A percentile compares a stretch with the other conserved stretches of the same genome.
These are phyloP conservation scores for Nepenthes mirabilis DNA, from an alignment of 148 eudicot species.

Conservation along the genomic window DNA sequence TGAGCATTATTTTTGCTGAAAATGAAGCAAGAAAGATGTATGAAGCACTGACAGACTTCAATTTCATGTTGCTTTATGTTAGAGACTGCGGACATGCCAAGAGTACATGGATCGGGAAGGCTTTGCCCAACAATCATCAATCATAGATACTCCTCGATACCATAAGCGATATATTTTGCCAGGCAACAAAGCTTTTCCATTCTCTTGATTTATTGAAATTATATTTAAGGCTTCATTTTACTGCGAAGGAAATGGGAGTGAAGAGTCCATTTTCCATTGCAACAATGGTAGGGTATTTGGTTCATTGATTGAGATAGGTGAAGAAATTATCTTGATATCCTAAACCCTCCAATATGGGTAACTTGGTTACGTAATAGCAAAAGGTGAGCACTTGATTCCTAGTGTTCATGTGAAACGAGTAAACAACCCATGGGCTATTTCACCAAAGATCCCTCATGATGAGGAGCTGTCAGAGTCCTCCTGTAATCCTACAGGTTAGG, in stretches of 20 bases:
- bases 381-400: not conserved
- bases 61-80: slow-evolving; percentile 10
- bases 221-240: not conserved
- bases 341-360: too few species aligned
- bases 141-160: slow-evolving; percentile 60
- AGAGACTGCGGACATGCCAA: slow-evolving; percentile 74
- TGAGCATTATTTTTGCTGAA: not conserved
- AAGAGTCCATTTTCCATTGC: too few species aligned
- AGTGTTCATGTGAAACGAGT: not conserved
- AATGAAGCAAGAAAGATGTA: not conserved
- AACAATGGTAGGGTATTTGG: too few species aligned
- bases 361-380: not conserved
- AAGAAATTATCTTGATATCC: too few species aligned
- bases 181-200: slow-evolving; percentile 28
- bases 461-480: too few species aligned
- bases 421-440: too few species aligned
- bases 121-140: slow-evolving; percentile 64
- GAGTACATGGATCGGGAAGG: slow-evolving; percentile 75
- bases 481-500: too few species aligned
- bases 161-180: slow-evolving; percentile 87
- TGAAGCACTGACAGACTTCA: slow-evolving; percentile 2
- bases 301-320: too few species aligned
- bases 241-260: not conserved
- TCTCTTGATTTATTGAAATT: slow-evolving; percentile 4
- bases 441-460: too few species aligned